Evolutionary conservation across 2,329 filamentous ascomycete species (phyloP).

Genomic region (Zalaria obscura): DNA sequence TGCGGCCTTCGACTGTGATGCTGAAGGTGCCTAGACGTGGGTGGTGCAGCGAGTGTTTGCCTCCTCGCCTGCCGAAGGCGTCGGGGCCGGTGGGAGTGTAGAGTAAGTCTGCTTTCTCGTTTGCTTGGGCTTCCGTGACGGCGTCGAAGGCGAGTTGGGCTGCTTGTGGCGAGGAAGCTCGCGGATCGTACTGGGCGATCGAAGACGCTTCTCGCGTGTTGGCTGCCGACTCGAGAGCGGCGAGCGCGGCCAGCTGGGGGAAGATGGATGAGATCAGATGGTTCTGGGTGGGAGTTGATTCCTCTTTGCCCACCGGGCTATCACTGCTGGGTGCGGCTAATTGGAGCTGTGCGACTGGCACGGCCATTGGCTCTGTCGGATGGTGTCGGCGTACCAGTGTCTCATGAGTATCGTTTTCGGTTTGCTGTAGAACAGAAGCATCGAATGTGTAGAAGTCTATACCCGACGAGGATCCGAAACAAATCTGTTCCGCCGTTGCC

Average conservation of each 20-base stretch:
- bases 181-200: slow-evolving; percentile 54
- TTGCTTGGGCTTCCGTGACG: slow-evolving; percentile 48
- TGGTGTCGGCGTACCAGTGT: slow-evolving; percentile 5
- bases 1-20: slow-evolving; percentile 25
- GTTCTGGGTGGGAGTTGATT: background rate
- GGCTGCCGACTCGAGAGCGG: slow-evolving; percentile 30
- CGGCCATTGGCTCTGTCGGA: slow-evolving; percentile 3
- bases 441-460: slow-evolving; percentile 2
- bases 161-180: slow-evolving; percentile 47
- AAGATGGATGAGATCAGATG: slow-evolving; percentile 26
- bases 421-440: background rate
- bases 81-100: slow-evolving; percentile 33
- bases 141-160: slow-evolving; percentile 45
- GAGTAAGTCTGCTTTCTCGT: slow-evolving; percentile 56
- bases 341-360: slow-evolving; percentile 6
- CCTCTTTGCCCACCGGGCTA: no score
- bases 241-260: slow-evolving; percentile 31
- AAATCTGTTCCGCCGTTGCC: background rate
- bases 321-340: slow-evolving; percentile 15
- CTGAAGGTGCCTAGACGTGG: slow-evolving; percentile 28
- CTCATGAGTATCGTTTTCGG: slow-evolving; percentile 2
- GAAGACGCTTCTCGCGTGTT: slow-evolving; percentile 27
- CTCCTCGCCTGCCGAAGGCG: slow-evolving; percentile 13
- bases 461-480: background rate
- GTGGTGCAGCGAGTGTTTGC: slow-evolving; percentile 30